Conservation (phyloP, 2,329 filamentous ascomycete genomes). For the Fusarium devonianum region DNA sequence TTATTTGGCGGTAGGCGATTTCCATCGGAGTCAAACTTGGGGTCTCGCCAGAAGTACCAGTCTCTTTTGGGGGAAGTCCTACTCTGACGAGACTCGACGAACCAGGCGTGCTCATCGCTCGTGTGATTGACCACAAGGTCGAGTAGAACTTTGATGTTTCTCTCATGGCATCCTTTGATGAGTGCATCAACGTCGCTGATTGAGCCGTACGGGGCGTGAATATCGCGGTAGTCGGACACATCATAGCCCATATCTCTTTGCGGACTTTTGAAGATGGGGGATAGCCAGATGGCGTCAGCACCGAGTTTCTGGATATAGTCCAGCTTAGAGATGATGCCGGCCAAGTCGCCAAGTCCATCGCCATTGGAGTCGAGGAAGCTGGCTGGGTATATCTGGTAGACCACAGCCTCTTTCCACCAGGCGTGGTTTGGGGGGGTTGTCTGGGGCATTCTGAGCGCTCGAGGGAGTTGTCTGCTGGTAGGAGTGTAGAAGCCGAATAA, state of each 20-base stretch:
- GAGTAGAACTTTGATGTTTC: slow-evolving; percentile 34
- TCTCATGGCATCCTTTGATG: slow-evolving; percentile 63
- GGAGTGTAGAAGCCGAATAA: no score
- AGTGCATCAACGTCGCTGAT: slow-evolving; percentile 69
- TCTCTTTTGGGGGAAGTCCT: slow-evolving; percentile 58
- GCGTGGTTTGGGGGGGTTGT: no score
- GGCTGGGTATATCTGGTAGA: slow-evolving; percentile 49
- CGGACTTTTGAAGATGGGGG: slow-evolving; percentile 49
- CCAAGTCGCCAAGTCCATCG: slow-evolving; percentile 36
- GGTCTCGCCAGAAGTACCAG: slow-evolving; percentile 64
- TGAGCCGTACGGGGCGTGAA: slow-evolving; percentile 64
- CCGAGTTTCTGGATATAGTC: slow-evolving; percentile 40
- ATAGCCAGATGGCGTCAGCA: slow-evolving; percentile 34
- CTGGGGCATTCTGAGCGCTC: no score
- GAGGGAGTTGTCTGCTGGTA: no score
- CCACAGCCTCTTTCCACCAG: slow-evolving; percentile 35
- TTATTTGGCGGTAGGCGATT: slow-evolving; percentile 53
- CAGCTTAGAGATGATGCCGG: slow-evolving; percentile 38
- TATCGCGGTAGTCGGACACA: slow-evolving; percentile 62
- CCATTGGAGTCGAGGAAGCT: slow-evolving; percentile 35
- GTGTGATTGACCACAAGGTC: slow-evolving; percentile 46
- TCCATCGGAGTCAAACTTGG: slow-evolving; percentile 48
- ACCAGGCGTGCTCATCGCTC: slow-evolving; percentile 59
- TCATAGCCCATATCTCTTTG: slow-evolving; percentile 72
- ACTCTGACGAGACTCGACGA: slow-evolving; percentile 60